Percentiles rank a stretch among this genome's conserved stretches.
Evolutionary conservation across 1,284 basidiomycete genomes (phyloP).

Genomic region (Leccinum fuscescens): DNA sequence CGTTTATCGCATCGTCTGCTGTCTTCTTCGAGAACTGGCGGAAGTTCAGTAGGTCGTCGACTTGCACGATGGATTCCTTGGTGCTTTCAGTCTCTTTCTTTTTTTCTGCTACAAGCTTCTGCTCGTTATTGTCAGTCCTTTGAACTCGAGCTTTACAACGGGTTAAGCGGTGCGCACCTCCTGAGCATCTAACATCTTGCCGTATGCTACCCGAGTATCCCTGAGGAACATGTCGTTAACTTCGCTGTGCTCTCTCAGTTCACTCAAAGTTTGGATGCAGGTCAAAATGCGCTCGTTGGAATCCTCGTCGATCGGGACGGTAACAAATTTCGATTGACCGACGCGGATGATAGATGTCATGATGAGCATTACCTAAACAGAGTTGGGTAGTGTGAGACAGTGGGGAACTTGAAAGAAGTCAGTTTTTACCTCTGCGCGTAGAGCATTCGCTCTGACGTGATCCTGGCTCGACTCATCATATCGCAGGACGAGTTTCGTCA

Average conservation of each 20-base stretch:
- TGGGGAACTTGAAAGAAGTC: not conserved
- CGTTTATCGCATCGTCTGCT: conserved; percentile 78
- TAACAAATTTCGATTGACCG: conserved; percentile 94
- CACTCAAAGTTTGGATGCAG: conserved; percentile 91
- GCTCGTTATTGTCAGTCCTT: not conserved
- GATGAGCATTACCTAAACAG: conserved; percentile 84
- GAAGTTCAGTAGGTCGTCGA: conserved; percentile 92
- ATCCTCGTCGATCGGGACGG: conserved; percentile 96
- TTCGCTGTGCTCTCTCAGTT: conserved; percentile 59
- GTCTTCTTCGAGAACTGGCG: conserved; percentile 93
- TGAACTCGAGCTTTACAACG: not conserved
- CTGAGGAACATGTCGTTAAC: conserved; percentile 88
- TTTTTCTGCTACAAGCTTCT: conserved; percentile 77
- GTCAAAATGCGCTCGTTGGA: conserved; percentile 95
- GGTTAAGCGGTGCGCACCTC: conserved; percentile 54
- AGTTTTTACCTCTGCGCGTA: conserved; percentile 77
- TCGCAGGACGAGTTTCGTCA: conserved; percentile 91
- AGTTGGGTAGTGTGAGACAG: not conserved
- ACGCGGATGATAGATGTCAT: conserved; percentile 98
- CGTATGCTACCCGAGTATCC: conserved; percentile 91
- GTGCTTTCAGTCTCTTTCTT: conserved; percentile 82
- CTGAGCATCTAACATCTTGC: conserved; percentile 91
- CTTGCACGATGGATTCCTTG: conserved; percentile 78
- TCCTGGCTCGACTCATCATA: conserved; percentile 68
- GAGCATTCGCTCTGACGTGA: conserved; percentile 58